A percentile compares a stretch with the other conserved stretches of the same genome.
Evolutionary conservation across 1,284 basidiomycete species (phyloP).

Genomic region (Leccinum angustisporum): DNA sequence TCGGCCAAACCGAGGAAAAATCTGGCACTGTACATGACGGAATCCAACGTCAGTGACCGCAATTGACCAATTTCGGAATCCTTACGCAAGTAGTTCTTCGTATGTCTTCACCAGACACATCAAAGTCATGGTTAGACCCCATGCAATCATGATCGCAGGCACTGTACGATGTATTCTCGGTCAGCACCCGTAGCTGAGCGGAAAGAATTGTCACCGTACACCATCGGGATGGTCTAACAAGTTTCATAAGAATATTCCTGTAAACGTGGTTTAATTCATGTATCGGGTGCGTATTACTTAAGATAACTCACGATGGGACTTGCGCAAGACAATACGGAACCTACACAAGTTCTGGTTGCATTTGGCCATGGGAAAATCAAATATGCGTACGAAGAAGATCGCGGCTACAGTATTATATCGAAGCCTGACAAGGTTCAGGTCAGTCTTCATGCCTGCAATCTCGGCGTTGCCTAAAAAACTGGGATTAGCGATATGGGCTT

Average conservation of each 20-base stretch:
- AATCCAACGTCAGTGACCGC: constrained; percentile 4
- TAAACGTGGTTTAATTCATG: not conserved
- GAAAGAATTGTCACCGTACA: constrained; percentile 28
- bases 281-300: not conserved
- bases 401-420: constrained; percentile 46
- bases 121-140: constrained; percentile 44
- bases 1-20: constrained; percentile 32
- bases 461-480: constrained; percentile 27
- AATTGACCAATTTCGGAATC: not conserved
- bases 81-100: constrained; percentile 29
- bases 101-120: constrained; percentile 37
- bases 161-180: constrained; percentile 29
- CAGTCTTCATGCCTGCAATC: constrained; percentile 42
- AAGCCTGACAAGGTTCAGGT: constrained; percentile 39
- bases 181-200: not conserved
- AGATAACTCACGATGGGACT: constrained; percentile 44
- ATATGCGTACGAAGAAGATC: constrained; percentile 44
- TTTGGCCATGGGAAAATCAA: not conserved
- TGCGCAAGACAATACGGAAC: constrained; percentile 45
- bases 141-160: constrained; percentile 47
- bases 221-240: constrained; percentile 47
- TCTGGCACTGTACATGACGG: constrained; percentile 37
- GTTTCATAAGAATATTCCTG: constrained; percentile 46
- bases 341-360: constrained; percentile 22
- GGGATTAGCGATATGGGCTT: constrained; percentile 1